These are phyloP conservation scores for Didymella segeticola DNA, from an alignment of 2,329 filamentous ascomycete genomes.

Conservation along the genomic window DNA sequence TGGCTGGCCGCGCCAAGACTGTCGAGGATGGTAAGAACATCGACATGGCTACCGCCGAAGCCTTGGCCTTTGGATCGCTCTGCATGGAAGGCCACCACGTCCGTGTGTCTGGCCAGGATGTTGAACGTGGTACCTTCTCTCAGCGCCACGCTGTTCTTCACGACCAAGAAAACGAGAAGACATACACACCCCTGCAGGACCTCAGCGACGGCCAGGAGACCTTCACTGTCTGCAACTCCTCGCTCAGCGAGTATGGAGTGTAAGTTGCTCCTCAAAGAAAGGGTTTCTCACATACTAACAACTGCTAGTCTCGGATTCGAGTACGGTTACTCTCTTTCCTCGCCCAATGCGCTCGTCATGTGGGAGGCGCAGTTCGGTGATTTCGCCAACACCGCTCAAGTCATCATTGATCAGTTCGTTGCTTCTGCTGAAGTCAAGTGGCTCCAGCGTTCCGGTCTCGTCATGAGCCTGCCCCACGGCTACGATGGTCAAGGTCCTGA, in stretches of 20 bases:
- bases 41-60: conserved; percentile 97
- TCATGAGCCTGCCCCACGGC: conserved; percentile 95
- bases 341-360: conserved; percentile 96
- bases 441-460: conserved; percentile 96
- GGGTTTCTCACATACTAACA: conserved; percentile 29
- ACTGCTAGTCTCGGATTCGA: conserved; percentile 82
- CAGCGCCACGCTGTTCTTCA: conserved; percentile 97
- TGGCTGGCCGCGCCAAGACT: conserved; percentile 87
- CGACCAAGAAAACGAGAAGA: conserved; percentile 92
- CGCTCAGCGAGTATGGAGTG: conserved; percentile 73
- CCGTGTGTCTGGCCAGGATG: conserved; percentile 96
- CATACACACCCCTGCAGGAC: conserved; percentile 91
- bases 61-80: conserved; percentile 89
- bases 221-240: conserved; percentile 97
- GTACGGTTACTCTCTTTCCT: conserved; percentile 97
- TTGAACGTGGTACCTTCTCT: conserved; percentile 98
- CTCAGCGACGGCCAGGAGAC: conserved; percentile 90
- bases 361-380: conserved; percentile 99
- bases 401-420: conserved; percentile 98
- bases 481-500: conserved; percentile 98
- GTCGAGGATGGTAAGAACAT: conserved; percentile 92
- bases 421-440: conserved; percentile 98
- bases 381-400: conserved; percentile 99
- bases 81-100: conserved; percentile 95
- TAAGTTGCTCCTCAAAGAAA: conserved; percentile 49